Base-by-base conservation (phyloP, 805 yeast genomes). In the Wickerhamomyces rabaulensis region DNA sequence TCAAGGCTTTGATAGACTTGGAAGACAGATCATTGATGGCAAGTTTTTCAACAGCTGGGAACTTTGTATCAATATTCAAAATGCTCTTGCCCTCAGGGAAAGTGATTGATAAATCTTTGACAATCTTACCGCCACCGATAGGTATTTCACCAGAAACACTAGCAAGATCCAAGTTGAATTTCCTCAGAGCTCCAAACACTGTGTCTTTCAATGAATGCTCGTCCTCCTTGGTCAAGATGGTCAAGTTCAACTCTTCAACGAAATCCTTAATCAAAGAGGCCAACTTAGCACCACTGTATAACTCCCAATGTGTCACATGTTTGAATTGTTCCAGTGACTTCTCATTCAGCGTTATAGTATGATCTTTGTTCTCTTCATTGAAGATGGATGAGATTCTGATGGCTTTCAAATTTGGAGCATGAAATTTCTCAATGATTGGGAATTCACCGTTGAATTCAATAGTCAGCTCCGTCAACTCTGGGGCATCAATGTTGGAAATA, bases 241-340 rank as follows among this genome's bases (percentile, higher is more conserved):
- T 33, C 23, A 36, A 13, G 13, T 36, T 36, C 9, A 36, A 19
- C 16, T 19, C 23, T 36, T 36, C 39, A 20, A 36, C 39, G 7
- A 13, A 13, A n/a, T 36, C 23, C 9, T 19, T 20, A 12, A 36
- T 36, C 36, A 33, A 33, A 12, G 25, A 36, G 9, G 39, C 39
- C 3, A 44, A 13, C 20, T 17, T 15, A 13, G 40, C 35, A 13
- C 48, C 39, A 29, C 45, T 44, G 16, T 27, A 33, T 9, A 48
- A 21, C 17, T 48, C 51, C 48, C 51, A 48, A 25, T 48, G 51
- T 2, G 7, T 21, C 17, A 42, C 48, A 36, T 47, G n/a, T 6
- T 12, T 7, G 23, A 47, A 43, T 1, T 39, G 12, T 7, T 25
- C 29, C n/a, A 47, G 19, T 17, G n/a, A 21, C 13, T 12, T 13